Base-by-base conservation (phyloP, 108 stramenopile species). In the Ochromonas danica region DNA sequence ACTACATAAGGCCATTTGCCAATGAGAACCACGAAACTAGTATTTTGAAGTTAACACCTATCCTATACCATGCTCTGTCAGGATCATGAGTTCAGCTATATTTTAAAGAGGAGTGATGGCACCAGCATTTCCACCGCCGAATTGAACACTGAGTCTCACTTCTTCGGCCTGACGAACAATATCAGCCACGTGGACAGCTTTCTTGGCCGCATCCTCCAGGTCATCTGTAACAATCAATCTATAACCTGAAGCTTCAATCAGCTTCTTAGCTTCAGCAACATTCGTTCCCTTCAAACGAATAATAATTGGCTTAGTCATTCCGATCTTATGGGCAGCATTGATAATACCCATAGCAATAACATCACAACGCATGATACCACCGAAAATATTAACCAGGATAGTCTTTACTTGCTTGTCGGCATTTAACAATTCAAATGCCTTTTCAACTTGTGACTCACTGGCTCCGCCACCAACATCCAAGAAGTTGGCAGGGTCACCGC, bases 311-410 rank as follows among this genome's bases (percentile, higher is more conserved):
- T 92, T 93, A 62, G 79, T 74, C 31, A 97, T 71, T 36, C 93
- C 94, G 79, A 95, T 82, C 42, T 89, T 80, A 78, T 92, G 89
- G 78, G 90, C 90, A 6, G 93, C 94, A 71, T 89, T 88, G 61
- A 97, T 85, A 71, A 97, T 94, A 38, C 96, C 94, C 31, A 78
- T 78, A 40, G 94, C 94, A 83, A 97, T 95, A 30, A 97, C 89
- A 80, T 95, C 94, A 78, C 94, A 95, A 70, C 92, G 89, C 96
- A 97, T 94, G 84, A 97, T 94, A 38, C 96, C 96, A 51, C 96
- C 96, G 83, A 97, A 97, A 82, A 97, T 97, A 82, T 97, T 97
- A 67, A 97, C 94, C 67, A 97, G 79, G 42, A 97, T 92, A 30
- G 93, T 91, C 74, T 92, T 81, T 79, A 95, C 94, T 79, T 82